Percentiles rank a stretch among this genome's conserved stretches.
Conservation (phyloP, 169 alveolate genomes). For the Plasmodium inui region DNA sequence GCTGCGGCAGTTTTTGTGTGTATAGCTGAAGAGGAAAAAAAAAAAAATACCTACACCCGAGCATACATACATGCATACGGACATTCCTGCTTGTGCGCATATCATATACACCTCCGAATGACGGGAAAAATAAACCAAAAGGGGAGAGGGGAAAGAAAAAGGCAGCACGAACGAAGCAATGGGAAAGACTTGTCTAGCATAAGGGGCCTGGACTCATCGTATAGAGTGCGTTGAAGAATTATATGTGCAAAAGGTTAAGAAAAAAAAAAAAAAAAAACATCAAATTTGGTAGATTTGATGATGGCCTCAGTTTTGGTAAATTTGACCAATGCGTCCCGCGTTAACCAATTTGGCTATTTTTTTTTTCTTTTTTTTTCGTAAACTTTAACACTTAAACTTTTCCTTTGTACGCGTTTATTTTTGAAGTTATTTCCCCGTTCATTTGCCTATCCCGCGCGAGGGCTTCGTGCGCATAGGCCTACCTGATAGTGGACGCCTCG, state of each 20-base stretch:
- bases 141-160: neutral
- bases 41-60: neutral
- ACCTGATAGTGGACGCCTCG: neutral
- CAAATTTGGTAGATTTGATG: neutral
- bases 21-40: neutral
- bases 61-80: neutral
- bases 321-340: neutral
- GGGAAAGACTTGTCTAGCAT: neutral
- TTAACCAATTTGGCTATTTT: neutral
- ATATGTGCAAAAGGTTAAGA: neutral
- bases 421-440: neutral
- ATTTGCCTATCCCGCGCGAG: neutral
- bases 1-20: neutral
- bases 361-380: neutral
- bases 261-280: neutral
- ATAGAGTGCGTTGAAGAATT: slow-evolving; percentile 10
- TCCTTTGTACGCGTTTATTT: neutral
- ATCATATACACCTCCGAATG: neutral
- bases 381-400: neutral
- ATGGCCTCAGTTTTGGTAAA: neutral
- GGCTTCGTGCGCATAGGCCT: neutral
- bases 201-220: neutral
- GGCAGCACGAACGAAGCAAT: neutral
- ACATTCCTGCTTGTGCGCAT: neutral
- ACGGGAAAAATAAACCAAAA: neutral